Percentiles rank a stretch among this genome's conserved stretches.
These are phyloP conservation scores for Venturia effusa DNA, from an alignment of 2,329 filamentous ascomycete genomes.

Conservation along the genomic window DNA sequence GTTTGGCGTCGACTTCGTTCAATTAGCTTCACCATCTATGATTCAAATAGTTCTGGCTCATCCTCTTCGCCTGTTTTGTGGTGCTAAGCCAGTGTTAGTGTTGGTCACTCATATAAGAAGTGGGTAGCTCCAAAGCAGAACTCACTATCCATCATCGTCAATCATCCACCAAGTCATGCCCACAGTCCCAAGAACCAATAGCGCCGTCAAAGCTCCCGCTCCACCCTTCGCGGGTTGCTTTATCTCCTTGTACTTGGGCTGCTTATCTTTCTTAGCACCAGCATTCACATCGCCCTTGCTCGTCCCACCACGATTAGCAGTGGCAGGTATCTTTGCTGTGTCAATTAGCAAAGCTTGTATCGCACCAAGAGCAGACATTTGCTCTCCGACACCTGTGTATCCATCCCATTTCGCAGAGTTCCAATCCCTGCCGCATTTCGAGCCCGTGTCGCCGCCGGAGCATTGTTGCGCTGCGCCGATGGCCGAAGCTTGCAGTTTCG, in stretches of 20 bases:
- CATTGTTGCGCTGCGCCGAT: slow-evolving; percentile 50
- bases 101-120: neutral
- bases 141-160: slow-evolving; percentile 11
- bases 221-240: slow-evolving; percentile 55
- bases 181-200: slow-evolving; percentile 44
- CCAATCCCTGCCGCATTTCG: slow-evolving; percentile 54
- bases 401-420: slow-evolving; percentile 37
- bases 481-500: slow-evolving; percentile 41
- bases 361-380: slow-evolving; percentile 59
- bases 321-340: slow-evolving; percentile 22
- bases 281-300: slow-evolving; percentile 37
- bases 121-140: neutral
- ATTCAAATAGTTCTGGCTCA: neutral
- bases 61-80: neutral
- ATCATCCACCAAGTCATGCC: slow-evolving; percentile 45
- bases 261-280: slow-evolving; percentile 18
- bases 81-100: neutral
- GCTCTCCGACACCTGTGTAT: slow-evolving; percentile 53
- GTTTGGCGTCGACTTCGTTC: too few species aligned
- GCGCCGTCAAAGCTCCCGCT: slow-evolving; percentile 53
- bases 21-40: neutral
- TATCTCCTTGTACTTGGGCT: slow-evolving; percentile 22
- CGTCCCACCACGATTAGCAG: slow-evolving; percentile 46
- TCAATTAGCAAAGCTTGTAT: slow-evolving; percentile 50
- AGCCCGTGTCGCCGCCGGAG: slow-evolving; percentile 42